Percentiles rank a stretch among this genome's conserved stretches.
phyloP scores from a whole-genome alignment of 495 filamentous ascomycete species.

The Xylaria palmicola region DNA sequence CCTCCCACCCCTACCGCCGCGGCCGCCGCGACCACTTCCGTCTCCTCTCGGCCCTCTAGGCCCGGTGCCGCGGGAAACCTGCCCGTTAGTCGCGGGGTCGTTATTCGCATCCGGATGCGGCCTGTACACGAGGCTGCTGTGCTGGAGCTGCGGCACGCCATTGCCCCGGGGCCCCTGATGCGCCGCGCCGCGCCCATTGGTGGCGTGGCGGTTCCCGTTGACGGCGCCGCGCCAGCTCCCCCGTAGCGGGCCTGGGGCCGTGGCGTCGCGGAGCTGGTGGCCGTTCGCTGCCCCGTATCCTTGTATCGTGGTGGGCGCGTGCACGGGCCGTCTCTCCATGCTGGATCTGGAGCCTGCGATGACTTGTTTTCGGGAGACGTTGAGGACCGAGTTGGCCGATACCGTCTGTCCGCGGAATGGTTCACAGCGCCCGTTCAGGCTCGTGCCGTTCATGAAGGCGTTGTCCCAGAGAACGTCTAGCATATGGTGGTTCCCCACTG shows the following conservation, averaged over 20 bases:
- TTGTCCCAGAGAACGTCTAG: constrained; percentile 92
- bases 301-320: constrained; percentile 57
- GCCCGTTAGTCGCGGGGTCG: constrained; percentile 20
- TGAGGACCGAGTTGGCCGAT: constrained; percentile 76
- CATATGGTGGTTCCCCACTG: constrained; percentile 73
- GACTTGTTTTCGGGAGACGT: constrained; percentile 78
- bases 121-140: constrained; percentile 41
- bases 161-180: constrained; percentile 41
- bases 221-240: constrained; percentile 74
- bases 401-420: constrained; percentile 96
- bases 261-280: constrained; percentile 67
- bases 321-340: constrained; percentile 55
- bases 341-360: constrained; percentile 71
- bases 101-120: constrained; percentile 29
- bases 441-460: constrained; percentile 95
- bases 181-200: constrained; percentile 36
- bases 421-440: constrained; percentile 84
- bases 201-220: constrained; percentile 30
- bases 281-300: constrained; percentile 61
- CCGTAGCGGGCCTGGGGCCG: constrained; percentile 64
- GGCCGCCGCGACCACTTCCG: constrained; percentile 37
- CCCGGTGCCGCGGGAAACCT: constrained; percentile 5
- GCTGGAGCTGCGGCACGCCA: constrained; percentile 43
- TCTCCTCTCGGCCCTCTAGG: constrained; percentile 25
- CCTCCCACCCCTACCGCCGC: constrained; percentile 28